Conservation (phyloP, 2,329 filamentous ascomycete genomes). For the Hypoxylon rubiginosum region DNA sequence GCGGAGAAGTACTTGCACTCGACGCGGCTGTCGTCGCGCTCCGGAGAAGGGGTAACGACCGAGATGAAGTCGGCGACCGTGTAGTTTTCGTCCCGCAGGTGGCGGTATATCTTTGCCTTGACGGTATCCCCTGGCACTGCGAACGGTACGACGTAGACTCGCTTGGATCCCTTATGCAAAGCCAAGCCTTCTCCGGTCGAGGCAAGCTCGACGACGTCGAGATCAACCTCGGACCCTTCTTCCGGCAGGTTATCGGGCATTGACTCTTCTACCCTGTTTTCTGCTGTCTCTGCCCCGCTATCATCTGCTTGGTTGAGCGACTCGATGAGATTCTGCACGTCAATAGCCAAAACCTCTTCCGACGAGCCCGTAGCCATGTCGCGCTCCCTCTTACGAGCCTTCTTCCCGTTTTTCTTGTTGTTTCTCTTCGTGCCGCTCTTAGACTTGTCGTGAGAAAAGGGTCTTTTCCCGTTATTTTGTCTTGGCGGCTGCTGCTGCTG, state of each 20-base stretch:
- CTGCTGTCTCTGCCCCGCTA: slow-evolving; percentile 44
- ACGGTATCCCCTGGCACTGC: slow-evolving; percentile 86
- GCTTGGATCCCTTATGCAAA: slow-evolving; percentile 72
- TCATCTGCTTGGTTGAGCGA: slow-evolving; percentile 55
- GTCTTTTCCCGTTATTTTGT: slow-evolving; percentile 39
- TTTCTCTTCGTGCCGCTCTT: slow-evolving; percentile 36
- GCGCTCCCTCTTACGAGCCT: slow-evolving; percentile 68
- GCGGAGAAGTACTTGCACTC: slow-evolving; percentile 87
- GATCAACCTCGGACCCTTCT: slow-evolving; percentile 80
- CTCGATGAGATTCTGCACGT: slow-evolving; percentile 69
- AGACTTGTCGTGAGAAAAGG: slow-evolving; percentile 32
- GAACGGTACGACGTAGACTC: slow-evolving; percentile 90
- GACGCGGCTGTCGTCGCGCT: slow-evolving; percentile 82
- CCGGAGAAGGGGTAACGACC: slow-evolving; percentile 77
- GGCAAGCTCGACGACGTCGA: slow-evolving; percentile 85
- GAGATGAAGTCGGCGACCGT: slow-evolving; percentile 86
- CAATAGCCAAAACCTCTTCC: slow-evolving; percentile 75
- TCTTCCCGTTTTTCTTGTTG: slow-evolving; percentile 59
- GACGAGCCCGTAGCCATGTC: slow-evolving; percentile 72
- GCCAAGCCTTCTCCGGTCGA: slow-evolving; percentile 94
- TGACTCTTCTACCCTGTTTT: slow-evolving; percentile 44
- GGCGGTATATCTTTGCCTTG: slow-evolving; percentile 82
- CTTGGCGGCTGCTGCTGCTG: slow-evolving; percentile 14
- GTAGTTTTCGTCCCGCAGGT: slow-evolving; percentile 75
- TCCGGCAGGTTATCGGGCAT: slow-evolving; percentile 66